phyloP scores from a whole-genome alignment of 257 asterid species.

The Cinchona pubescens region DNA sequence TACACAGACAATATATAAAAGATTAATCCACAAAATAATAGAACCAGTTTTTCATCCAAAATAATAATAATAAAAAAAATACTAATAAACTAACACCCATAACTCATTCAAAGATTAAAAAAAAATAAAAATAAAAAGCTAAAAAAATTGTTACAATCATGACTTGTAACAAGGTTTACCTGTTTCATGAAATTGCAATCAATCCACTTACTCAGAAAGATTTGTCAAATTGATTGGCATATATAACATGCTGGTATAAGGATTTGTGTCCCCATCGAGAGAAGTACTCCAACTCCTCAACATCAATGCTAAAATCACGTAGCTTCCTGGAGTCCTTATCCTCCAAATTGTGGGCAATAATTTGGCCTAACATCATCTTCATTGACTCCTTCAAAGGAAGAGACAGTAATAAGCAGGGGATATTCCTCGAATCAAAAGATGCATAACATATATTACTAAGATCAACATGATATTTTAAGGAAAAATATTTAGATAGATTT shows the following conservation, averaged over 20 bases:
- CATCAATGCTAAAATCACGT: conserved; percentile 2
- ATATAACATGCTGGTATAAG: conserved; percentile 9
- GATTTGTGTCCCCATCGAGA: conserved; percentile 3
- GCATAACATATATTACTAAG: neutral
- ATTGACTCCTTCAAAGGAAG: neutral
- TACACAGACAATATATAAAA: too few relatives aligned
- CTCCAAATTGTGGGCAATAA: conserved; percentile 1
- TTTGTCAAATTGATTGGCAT: conserved; percentile 1
- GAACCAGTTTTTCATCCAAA: too few relatives aligned
- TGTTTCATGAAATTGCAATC: too few relatives aligned
- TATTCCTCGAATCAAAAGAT: neutral
- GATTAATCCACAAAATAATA: too few relatives aligned
- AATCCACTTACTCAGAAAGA: neutral
- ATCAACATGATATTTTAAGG: conserved; percentile 1
- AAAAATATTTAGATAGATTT: too few relatives aligned
- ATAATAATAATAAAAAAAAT: too few relatives aligned
- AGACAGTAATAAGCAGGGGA: neutral
- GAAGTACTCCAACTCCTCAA: neutral
- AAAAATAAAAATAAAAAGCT: too few relatives aligned
- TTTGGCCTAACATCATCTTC: conserved; percentile 8
- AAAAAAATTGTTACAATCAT: too few relatives aligned
- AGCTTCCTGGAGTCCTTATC: neutral
- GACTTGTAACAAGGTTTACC: too few relatives aligned
- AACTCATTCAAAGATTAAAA: too few relatives aligned
- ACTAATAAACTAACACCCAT: too few relatives aligned